These are phyloP conservation scores for Coelastrella sp. DNA, from an alignment of 139 green algal genomes.

Conservation along the genomic window DNA sequence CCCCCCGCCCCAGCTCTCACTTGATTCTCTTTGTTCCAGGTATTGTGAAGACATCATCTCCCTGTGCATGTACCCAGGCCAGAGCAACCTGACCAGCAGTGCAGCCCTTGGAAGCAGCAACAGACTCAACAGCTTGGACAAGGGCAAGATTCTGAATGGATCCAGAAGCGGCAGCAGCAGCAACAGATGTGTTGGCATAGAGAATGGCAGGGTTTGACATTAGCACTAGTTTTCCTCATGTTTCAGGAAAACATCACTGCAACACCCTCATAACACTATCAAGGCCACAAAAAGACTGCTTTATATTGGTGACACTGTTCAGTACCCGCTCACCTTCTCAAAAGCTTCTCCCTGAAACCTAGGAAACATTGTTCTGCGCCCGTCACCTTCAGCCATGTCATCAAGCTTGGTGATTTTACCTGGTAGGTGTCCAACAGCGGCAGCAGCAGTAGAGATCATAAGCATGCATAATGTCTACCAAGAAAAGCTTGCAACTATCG, in stretches of 20 bases:
- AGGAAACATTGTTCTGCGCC: constrained; percentile 40
- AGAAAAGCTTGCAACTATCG: too few relatives aligned
- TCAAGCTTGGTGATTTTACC: constrained; percentile 14
- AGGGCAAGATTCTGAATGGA: constrained; percentile 76
- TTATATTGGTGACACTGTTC: too few relatives aligned
- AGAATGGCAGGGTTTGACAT: too few relatives aligned
- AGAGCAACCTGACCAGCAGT: constrained; percentile 81
- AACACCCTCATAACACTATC: too few relatives aligned
- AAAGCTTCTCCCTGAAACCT: constrained; percentile 54
- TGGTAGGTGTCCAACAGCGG: background rate
- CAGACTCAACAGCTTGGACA: constrained; percentile 64
- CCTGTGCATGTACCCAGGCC: constrained; percentile 79
- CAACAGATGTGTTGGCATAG: background rate
- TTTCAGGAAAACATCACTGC: too few relatives aligned
- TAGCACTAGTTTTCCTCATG: too few relatives aligned
- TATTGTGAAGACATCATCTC: constrained; percentile 80
- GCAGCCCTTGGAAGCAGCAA: constrained; percentile 72
- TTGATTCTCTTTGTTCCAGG: constrained; percentile 65
- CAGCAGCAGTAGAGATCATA: too few relatives aligned
- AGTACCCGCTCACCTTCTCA: constrained; percentile 42
- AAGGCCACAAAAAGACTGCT: too few relatives aligned
- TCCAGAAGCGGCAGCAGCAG: background rate
- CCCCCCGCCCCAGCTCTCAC: background rate
- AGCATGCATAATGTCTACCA: too few relatives aligned
- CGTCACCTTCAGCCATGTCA: constrained; percentile 56